Percentiles rank a stretch among this genome's conserved stretches.
These are phyloP conservation scores for Umbilicaria muhlenbergii DNA, from an alignment of 495 filamentous ascomycete genomes.

Conservation along the genomic window DNA sequence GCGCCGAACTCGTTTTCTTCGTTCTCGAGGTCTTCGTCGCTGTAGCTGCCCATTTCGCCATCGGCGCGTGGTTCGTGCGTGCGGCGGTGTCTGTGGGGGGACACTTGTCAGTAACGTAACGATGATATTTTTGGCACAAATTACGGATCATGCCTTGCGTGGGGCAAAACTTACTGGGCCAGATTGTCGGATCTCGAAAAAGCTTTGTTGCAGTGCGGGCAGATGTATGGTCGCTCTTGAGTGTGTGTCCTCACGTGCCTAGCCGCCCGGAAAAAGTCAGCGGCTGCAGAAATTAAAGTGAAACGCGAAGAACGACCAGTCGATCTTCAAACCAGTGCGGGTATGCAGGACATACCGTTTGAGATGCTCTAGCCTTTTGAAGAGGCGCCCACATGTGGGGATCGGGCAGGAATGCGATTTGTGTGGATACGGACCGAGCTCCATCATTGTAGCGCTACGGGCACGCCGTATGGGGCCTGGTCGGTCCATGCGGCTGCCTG, in stretches of 20 bases:
- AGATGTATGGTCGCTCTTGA: slow-evolving; percentile 95
- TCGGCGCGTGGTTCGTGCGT: slow-evolving; percentile 78
- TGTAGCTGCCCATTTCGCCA: slow-evolving; percentile 40
- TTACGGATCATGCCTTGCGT: not conserved
- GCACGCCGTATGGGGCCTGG: slow-evolving; percentile 67
- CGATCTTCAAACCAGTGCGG: slow-evolving; percentile 12
- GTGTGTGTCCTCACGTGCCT: slow-evolving; percentile 99
- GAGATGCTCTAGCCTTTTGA: slow-evolving; percentile 97
- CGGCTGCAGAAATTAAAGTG: slow-evolving; percentile 38
- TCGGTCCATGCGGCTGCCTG: slow-evolving; percentile 43
- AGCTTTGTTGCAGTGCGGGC: slow-evolving; percentile 93
- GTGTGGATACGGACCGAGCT: slow-evolving; percentile 87
- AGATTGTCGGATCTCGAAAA: slow-evolving; percentile 98
- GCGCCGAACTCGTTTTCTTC: slow-evolving; percentile 57
- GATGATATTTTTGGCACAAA: not conserved
- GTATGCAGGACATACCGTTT: slow-evolving; percentile 64
- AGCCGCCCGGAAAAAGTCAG: slow-evolving; percentile 39
- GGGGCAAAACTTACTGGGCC: slow-evolving; percentile 59
- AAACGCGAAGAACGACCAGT: slow-evolving; percentile 2
- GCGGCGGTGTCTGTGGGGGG: slow-evolving; percentile 62
- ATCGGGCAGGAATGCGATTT: slow-evolving; percentile 99
- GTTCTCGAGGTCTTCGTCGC: slow-evolving; percentile 68
- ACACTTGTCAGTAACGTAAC: slow-evolving; percentile 11
- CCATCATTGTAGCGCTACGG: slow-evolving; percentile 90
- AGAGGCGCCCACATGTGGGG: slow-evolving; percentile 88